Conservation (phyloP, 208 protist species). For the Naegleria lovaniensis region DNA sequence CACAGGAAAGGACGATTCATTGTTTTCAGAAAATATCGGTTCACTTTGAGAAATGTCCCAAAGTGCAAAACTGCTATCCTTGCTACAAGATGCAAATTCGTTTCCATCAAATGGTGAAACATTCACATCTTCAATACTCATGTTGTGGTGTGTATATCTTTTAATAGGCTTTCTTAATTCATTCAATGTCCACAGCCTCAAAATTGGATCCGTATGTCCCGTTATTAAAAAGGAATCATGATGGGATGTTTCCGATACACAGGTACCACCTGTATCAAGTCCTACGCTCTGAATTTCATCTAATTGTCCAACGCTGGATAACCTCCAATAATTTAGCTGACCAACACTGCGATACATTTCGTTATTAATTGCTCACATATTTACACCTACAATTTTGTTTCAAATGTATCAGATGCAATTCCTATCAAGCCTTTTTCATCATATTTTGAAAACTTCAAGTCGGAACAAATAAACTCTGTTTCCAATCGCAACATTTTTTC, state of each 20-base stretch:
- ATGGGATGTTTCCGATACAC: background rate
- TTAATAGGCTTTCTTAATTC: constrained; percentile 1
- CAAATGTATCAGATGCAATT: constrained; percentile 11
- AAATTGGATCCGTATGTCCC: constrained; percentile 3
- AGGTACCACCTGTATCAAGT: background rate
- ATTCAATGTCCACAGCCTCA: constrained; percentile 17
- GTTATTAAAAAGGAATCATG: background rate
- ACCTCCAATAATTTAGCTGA: constrained; percentile 1
- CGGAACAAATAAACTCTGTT: constrained; percentile 8
- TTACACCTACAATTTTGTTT: background rate
- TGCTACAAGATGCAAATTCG: constrained; percentile 6
- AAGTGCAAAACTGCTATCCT: constrained; percentile 4
- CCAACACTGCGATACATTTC: background rate
- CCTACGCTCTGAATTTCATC: constrained; percentile 17
- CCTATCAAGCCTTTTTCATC: constrained; percentile 1
- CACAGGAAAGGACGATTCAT: background rate
- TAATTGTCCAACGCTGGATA: background rate
- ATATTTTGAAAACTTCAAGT: constrained; percentile 8
- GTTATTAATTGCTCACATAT: too few relatives aligned
- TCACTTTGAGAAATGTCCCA: constrained; percentile 1
- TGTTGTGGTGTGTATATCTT: constrained; percentile 8
- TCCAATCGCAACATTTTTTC: background rate
- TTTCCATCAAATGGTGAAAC: constrained; percentile 16
- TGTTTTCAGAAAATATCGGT: constrained; percentile 1
- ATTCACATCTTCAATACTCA: background rate